Conservation (phyloP, 2,329 filamentous ascomycete species). For the Fusarium virguliforme region DNA sequence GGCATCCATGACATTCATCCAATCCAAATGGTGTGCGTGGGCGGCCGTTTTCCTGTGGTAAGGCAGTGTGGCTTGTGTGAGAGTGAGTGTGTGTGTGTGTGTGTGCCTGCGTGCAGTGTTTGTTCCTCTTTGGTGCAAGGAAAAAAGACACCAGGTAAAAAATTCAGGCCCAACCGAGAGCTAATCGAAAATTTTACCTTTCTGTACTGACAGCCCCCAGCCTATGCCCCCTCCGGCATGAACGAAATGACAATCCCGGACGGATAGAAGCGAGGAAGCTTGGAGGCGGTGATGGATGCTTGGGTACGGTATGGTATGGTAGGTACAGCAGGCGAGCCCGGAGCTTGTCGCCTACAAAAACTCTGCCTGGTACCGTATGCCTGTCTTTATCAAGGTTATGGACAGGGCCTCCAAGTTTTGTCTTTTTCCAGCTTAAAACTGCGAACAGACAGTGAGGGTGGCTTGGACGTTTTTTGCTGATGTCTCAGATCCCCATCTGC, state of each 20-base stretch:
- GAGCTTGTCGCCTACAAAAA: constrained; percentile 26
- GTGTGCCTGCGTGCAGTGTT: neutral
- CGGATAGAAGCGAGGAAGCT: constrained; percentile 17
- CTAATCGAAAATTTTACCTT: constrained; percentile 19
- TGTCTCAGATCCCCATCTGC: constrained; percentile 24
- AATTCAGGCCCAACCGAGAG: constrained; percentile 7
- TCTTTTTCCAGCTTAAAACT: constrained; percentile 19
- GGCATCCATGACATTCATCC: constrained; percentile 41
- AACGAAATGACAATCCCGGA: constrained; percentile 6
- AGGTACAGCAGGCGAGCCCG: constrained; percentile 3
- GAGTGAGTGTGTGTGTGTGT: constrained; percentile 3
- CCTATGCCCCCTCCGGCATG: neutral
- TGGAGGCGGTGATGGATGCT: constrained; percentile 11
- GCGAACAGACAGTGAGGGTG: constrained; percentile 16
- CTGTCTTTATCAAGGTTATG: constrained; percentile 26
- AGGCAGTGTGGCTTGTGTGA: constrained; percentile 15
- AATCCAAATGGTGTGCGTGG: constrained; percentile 25
- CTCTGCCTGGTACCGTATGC: constrained; percentile 27
- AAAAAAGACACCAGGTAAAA: constrained; percentile 2
- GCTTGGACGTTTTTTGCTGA: constrained; percentile 18
- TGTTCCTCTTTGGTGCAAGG: neutral
- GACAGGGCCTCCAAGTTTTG: constrained; percentile 1
- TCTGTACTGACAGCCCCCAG: neutral
- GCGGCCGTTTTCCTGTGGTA: constrained; percentile 27
- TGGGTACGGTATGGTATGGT: neutral